Evolutionary conservation across 2,329 filamentous ascomycete species (phyloP).

Genomic region (Diaporthe citri): DNA sequence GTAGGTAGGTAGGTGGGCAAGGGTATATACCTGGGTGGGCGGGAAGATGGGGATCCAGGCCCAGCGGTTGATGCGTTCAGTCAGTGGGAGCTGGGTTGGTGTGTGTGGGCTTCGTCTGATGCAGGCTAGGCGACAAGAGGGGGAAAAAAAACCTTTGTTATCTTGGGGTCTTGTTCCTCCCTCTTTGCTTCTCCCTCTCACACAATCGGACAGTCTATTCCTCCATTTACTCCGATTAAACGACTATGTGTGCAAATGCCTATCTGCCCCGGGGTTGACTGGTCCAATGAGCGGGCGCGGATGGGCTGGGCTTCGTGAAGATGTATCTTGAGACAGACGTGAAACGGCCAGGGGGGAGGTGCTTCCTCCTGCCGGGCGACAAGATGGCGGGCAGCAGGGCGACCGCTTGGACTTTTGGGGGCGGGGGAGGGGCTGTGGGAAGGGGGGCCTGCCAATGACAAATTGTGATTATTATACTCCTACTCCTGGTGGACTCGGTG

Average conservation of each 20-base stretch:
- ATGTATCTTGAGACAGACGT: slow-evolving; percentile 38
- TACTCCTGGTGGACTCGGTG: neutral
- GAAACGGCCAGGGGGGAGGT: slow-evolving; percentile 34
- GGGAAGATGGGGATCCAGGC: slow-evolving; percentile 2
- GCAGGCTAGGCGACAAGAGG: neutral
- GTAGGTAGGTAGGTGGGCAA: neutral
- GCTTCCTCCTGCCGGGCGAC: neutral
- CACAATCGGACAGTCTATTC: slow-evolving; percentile 8
- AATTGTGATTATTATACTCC: slow-evolving; percentile 26
- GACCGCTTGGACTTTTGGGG: slow-evolving; percentile 31
- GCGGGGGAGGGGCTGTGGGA: neutral
- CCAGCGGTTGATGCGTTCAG: neutral
- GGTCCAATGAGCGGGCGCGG: slow-evolving; percentile 21
- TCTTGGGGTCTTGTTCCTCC: neutral
- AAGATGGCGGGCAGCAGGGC: neutral
- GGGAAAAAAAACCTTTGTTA: neutral
- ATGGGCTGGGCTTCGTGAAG: slow-evolving; percentile 8
- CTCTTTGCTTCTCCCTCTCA: neutral
- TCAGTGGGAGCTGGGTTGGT: neutral
- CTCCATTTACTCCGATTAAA: slow-evolving; percentile 1
- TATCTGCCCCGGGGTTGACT: neutral
- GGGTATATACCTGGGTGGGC: neutral
- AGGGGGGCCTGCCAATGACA: slow-evolving; percentile 29
- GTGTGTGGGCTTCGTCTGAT: slow-evolving; percentile 1
- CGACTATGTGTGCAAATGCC: neutral